Evolutionary conservation across 2,329 filamentous ascomycete species (phyloP), one percentile per base, ranked within the genome.

Genomic region (Scedosporium aurantiacum): DNA sequence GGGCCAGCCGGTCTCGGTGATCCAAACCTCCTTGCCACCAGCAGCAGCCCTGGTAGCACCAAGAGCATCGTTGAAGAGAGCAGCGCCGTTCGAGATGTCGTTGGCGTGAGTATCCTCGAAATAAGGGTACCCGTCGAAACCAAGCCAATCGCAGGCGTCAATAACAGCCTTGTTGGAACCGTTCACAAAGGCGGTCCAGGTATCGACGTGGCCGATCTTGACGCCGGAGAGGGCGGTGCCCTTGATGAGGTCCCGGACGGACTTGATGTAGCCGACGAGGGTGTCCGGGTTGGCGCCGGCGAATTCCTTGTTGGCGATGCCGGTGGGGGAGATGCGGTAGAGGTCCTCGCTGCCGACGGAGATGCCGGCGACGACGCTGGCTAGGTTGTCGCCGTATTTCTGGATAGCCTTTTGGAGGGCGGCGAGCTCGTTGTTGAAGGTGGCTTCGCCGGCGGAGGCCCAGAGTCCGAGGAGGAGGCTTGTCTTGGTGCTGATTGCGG

Each of bases 1-100:
- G 57, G 91, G 91, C 84, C 89, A 94, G 65, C 91, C 91, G 16
- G 90, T 94, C 80, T 96, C 91, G 28, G 91, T 94, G 64, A 95
- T 82, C 89, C 89, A 94, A 67, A 95, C 82, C 18, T 82, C 78
- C 80, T 91, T 93, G 70, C 82, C 83, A 41, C 79, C 76, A 41
- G 83, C 79, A 54, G 78, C 85, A 16, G 70, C 74, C 64, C 81
- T 73, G 40, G 88, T 89, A 63, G 80, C 78, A 58, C 79, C 74
- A 45, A 88, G 78, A 16, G 90, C 86, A 14, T 81, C 78, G 69
- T 86, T 78, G 78, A 95, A 94, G 58, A 91, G 82, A 18, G 72
- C 67, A 69, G 83, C 82, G 67, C 80, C 86, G 64, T 85, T 79
- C 1, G 77, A 78, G 68, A 95, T 86, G 67, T 74, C 74, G 76